These are phyloP conservation scores for Rhodofomes roseus DNA, from an alignment of 1,284 basidiomycete species.

Conservation along the genomic window DNA sequence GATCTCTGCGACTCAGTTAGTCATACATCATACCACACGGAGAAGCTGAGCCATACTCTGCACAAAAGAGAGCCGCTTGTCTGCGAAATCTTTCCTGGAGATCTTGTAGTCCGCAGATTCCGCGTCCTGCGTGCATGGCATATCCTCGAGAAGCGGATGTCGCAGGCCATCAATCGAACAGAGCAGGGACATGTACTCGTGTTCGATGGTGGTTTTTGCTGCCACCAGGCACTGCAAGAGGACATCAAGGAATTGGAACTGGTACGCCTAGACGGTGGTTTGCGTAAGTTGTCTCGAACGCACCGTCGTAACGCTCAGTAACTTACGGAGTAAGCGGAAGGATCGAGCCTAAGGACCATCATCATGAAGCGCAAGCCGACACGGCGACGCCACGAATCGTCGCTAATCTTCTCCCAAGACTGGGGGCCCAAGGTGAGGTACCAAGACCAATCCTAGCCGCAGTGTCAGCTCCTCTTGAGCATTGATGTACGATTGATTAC, in stretches of 20 bases:
- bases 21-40: not conserved
- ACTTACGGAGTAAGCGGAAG: slow-evolving; percentile 56
- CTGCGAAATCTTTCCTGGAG: slow-evolving; percentile 19
- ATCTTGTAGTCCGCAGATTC: slow-evolving; percentile 20
- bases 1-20: slow-evolving; percentile 14
- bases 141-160: slow-evolving; percentile 45
- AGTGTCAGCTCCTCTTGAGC: slow-evolving; percentile 1
- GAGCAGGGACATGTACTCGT: slow-evolving; percentile 51
- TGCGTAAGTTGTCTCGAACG: not conserved
- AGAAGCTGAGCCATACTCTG: slow-evolving; percentile 17
- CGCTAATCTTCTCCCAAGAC: slow-evolving; percentile 58
- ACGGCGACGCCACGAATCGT: slow-evolving; percentile 51
- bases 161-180: slow-evolving; percentile 49
- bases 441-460: slow-evolving; percentile 57
- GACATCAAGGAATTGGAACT: slow-evolving; percentile 53
- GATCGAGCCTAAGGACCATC: slow-evolving; percentile 62
- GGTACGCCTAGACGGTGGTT: slow-evolving; percentile 37
- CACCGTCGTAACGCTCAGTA: slow-evolving; percentile 6
- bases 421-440: slow-evolving; percentile 56
- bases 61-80: slow-evolving; percentile 20
- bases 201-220: slow-evolving; percentile 50
- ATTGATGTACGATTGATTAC: not conserved
- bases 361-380: slow-evolving; percentile 71
- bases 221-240: slow-evolving; percentile 57
- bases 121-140: slow-evolving; percentile 18